A percentile compares a stretch with the other conserved stretches of the same genome.
phyloP scores from a whole-genome alignment of 805 yeast species.

The Ascoidea rubescens region DNA sequence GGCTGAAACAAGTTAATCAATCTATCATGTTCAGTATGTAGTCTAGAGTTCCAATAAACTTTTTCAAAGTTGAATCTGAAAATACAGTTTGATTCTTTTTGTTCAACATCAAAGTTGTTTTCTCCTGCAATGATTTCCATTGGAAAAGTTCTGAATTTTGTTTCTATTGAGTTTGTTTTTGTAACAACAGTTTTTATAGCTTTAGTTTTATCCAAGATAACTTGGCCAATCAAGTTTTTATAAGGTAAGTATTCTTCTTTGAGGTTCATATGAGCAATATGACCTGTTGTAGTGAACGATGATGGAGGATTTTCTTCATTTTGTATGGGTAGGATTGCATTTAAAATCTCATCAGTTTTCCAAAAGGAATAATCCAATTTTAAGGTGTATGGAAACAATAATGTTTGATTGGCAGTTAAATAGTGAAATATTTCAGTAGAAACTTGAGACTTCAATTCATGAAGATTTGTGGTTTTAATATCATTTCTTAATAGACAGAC shows the following conservation, averaged over 20 bases:
- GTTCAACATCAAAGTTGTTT: conserved; percentile 63
- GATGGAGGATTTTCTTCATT: conserved; percentile 65
- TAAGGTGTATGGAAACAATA: conserved; percentile 38
- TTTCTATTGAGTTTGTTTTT: conserved; percentile 75
- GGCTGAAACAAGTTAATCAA: conserved; percentile 44
- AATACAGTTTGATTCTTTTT: conserved; percentile 73
- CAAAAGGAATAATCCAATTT: conserved; percentile 63
- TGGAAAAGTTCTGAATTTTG: conserved; percentile 79
- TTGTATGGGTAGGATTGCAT: conserved; percentile 62
- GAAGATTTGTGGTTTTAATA: conserved; percentile 16
- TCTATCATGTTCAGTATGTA: conserved; percentile 87
- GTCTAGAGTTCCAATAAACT: conserved; percentile 95
- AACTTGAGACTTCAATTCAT: conserved; percentile 24
- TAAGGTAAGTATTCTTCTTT: conserved; percentile 76
- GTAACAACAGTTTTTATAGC: conserved; percentile 81
- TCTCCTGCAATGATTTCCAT: conserved; percentile 92
- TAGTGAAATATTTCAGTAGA: conserved; percentile 28
- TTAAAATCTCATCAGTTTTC: conserved; percentile 79
- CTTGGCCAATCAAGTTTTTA: conserved; percentile 73
- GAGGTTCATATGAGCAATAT: conserved; percentile 84
- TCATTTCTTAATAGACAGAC: conserved; percentile 35
- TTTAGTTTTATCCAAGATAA: conserved; percentile 77
- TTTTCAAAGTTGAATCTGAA: conserved; percentile 83
- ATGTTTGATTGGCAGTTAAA: conserved; percentile 32
- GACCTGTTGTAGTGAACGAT: conserved; percentile 90